Evolutionary conservation across 108 stramenopile genomes (phyloP).

Genomic region (Pseudonitzschia pungens): DNA sequence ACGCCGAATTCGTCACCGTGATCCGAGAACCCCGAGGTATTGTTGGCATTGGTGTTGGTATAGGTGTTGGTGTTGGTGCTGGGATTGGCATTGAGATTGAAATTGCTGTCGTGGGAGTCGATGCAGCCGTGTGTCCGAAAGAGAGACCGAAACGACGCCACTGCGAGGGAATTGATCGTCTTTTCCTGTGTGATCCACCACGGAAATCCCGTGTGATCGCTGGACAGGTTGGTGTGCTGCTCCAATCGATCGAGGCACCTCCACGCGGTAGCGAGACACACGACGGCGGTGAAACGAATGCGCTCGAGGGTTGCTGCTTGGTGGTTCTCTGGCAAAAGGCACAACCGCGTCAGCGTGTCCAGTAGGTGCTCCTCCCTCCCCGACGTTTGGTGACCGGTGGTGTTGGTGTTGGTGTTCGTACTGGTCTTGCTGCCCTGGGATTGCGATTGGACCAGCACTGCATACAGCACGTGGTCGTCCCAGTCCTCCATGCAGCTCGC

Average conservation of each 20-base stretch:
- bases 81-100: too few species aligned
- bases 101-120: not conserved
- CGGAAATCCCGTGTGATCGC: not conserved
- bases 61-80: too few species aligned
- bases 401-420: not conserved
- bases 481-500: conserved; percentile 22
- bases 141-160: not conserved
- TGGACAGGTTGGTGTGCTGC: not conserved
- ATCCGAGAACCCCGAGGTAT: not conserved
- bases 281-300: not conserved
- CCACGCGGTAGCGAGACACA: conserved; percentile 13
- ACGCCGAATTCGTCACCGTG: not conserved
- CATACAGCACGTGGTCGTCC: conserved; percentile 30
- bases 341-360: not conserved
- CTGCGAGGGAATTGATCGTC: not conserved
- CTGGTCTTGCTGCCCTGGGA: not conserved
- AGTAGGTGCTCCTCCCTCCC: not conserved
- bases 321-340: not conserved
- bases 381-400: too few species aligned
- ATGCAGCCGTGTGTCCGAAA: not conserved
- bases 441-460: conserved; percentile 17
- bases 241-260: conserved; percentile 8
- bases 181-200: conserved; percentile 10
- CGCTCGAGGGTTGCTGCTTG: not conserved
- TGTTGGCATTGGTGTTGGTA: too few species aligned